A percentile compares a stretch with the other conserved stretches of the same genome.
Conservation (phyloP, 306 rosid genomes). For the Vicia faba region DNA sequence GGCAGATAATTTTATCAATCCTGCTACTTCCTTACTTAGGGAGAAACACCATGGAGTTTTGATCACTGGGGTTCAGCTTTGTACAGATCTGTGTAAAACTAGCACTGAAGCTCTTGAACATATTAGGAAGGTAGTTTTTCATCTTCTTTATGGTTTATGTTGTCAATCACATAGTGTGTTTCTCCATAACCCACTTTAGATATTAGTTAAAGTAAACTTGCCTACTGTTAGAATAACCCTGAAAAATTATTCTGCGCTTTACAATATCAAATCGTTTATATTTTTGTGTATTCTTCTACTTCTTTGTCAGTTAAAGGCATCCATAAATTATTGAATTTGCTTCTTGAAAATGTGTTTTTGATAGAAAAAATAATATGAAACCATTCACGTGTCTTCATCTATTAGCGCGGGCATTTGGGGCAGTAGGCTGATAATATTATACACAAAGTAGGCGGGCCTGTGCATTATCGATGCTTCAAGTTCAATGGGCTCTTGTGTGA, state of each 20-base stretch:
- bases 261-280: constrained; percentile 5
- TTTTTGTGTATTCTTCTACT: background rate
- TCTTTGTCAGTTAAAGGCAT: background rate
- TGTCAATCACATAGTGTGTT: constrained; percentile 17
- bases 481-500: background rate
- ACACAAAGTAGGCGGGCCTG: background rate
- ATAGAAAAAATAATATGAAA: background rate
- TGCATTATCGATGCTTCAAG: background rate
- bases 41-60: constrained; percentile 98
- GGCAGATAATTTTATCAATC: constrained; percentile 90
- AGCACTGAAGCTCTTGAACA: constrained; percentile 85
- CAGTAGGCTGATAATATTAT: background rate
- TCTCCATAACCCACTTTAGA: constrained; percentile 25
- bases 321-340: constrained; percentile 20
- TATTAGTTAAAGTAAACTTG: constrained; percentile 32
- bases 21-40: constrained; percentile 85
- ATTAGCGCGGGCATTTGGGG: background rate
- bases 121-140: constrained; percentile 75
- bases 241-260: constrained; percentile 17
- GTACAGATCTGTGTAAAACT: constrained; percentile 92
- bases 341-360: background rate
- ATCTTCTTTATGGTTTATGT: constrained; percentile 6
- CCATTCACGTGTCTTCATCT: constrained; percentile 10
- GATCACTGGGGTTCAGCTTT: constrained; percentile 95
- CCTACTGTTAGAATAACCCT: constrained; percentile 21